These are phyloP conservation scores for Dryas drummondii DNA, from an alignment of 306 rosid species.

Conservation along the genomic window DNA sequence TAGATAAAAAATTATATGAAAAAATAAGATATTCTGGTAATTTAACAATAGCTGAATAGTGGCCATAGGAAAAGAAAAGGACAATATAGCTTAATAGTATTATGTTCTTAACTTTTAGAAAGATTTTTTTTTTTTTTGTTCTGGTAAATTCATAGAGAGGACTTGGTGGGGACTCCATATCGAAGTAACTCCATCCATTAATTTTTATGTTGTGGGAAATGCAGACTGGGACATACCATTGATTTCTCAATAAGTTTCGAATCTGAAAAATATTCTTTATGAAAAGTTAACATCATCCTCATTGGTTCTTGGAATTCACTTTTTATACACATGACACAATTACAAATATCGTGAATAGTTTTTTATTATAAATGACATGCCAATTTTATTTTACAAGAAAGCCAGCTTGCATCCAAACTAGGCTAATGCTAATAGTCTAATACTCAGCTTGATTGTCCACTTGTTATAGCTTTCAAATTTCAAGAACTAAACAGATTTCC, in stretches of 20 bases:
- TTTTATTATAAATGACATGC: background rate
- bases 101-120: too few species aligned
- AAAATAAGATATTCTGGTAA: too few species aligned
- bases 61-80: too few species aligned
- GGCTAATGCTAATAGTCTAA: background rate
- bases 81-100: too few species aligned
- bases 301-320: conserved; percentile 3
- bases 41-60: too few species aligned
- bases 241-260: background rate
- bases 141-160: too few species aligned
- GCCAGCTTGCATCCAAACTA: background rate
- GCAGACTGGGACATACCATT: too few species aligned
- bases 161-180: background rate
- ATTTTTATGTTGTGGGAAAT: background rate
- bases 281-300: background rate
- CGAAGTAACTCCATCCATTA: background rate
- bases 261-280: background rate
- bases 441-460: too few species aligned
- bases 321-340: background rate
- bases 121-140: too few species aligned
- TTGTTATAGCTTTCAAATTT: background rate
- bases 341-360: background rate
- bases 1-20: too few species aligned
- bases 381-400: background rate
- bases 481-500: background rate